Conservation (phyloP, 345 rosid species). For the Diplotaxis tenuifolia region DNA sequence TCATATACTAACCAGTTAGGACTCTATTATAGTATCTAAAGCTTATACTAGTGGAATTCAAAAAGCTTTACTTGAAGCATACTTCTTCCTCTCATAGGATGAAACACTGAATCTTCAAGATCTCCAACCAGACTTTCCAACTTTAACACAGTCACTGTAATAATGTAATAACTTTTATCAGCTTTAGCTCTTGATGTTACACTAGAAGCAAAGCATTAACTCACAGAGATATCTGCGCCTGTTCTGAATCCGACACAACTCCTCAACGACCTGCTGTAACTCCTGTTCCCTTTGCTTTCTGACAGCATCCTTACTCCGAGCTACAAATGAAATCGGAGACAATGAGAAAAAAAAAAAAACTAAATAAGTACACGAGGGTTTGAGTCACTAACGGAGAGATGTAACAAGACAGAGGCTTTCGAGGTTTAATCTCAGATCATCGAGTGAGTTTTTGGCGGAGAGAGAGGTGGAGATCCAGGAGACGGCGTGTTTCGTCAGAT, state of each 20-base stretch:
- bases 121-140: conserved; percentile 84
- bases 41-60: conserved; percentile 28
- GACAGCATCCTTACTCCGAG: conserved; percentile 36
- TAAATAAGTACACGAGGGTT: neutral
- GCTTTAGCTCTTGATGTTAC: neutral
- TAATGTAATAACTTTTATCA: neutral
- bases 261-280: conserved; percentile 45
- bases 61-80: conserved; percentile 45
- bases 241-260: conserved; percentile 46
- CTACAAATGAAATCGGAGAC: conserved; percentile 34
- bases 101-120: conserved; percentile 71
- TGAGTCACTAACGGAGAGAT: conserved; percentile 20
- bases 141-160: conserved; percentile 55
- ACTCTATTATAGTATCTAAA: conserved; percentile 17
- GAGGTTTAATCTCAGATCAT: conserved; percentile 38
- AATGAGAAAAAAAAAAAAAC: neutral
- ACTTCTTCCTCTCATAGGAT: conserved; percentile 36
- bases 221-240: conserved; percentile 54
- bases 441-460: conserved; percentile 43
- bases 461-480: conserved; percentile 72
- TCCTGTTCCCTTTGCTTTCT: conserved; percentile 41
- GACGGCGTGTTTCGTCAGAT: conserved; percentile 48
- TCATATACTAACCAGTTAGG: neutral
- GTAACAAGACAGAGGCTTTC: conserved; percentile 38
- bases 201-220: neutral